Conservation (phyloP, 164 flowering plant species). For the Tetrastigma voinierianum region DNA sequence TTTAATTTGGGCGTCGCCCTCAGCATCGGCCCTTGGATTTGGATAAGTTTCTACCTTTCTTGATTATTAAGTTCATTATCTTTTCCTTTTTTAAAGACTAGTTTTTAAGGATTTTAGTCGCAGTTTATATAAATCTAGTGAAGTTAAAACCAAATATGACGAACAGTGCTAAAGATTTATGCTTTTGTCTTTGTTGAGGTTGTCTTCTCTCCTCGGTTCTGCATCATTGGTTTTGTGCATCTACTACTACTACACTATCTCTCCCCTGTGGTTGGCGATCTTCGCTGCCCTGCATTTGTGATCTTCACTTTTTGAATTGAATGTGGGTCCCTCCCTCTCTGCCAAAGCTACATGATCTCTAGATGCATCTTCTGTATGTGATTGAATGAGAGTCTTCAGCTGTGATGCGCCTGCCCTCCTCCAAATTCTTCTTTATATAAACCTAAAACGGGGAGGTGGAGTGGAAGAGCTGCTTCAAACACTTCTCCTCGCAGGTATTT, state of each 20-base stretch:
- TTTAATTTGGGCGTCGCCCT: conserved; percentile 42
- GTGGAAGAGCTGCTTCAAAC: conserved; percentile 35
- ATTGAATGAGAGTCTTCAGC: conserved; percentile 28
- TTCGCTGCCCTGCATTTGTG: conserved; percentile 42
- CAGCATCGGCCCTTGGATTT: conserved; percentile 47
- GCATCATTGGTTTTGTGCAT: conserved; percentile 70
- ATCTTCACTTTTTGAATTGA: conserved; percentile 43
- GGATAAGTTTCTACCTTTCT: conserved; percentile 59
- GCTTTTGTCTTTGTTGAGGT: conserved; percentile 64
- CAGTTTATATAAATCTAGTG: conserved; percentile 5
- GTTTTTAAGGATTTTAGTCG: conserved; percentile 10
- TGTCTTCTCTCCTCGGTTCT: conserved; percentile 45
- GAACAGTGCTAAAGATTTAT: conserved; percentile 29
- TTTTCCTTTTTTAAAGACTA: conserved; percentile 16
- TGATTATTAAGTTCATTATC: conserved; percentile 23
- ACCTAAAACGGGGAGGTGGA: conserved; percentile 19
- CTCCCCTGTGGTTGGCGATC: conserved; percentile 30
- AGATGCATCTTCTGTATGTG: conserved; percentile 36
- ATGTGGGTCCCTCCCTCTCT: conserved; percentile 42
- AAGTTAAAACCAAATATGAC: background rate
- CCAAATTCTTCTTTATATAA: conserved; percentile 21
- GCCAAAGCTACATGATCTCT: conserved; percentile 25
- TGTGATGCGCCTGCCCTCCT: conserved; percentile 23
- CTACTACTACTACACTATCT: conserved; percentile 35
- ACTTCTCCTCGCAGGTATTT: conserved; percentile 49